Base-by-base conservation (phyloP, 1,284 basidiomycete species). In the Boletus calvinii region DNA sequence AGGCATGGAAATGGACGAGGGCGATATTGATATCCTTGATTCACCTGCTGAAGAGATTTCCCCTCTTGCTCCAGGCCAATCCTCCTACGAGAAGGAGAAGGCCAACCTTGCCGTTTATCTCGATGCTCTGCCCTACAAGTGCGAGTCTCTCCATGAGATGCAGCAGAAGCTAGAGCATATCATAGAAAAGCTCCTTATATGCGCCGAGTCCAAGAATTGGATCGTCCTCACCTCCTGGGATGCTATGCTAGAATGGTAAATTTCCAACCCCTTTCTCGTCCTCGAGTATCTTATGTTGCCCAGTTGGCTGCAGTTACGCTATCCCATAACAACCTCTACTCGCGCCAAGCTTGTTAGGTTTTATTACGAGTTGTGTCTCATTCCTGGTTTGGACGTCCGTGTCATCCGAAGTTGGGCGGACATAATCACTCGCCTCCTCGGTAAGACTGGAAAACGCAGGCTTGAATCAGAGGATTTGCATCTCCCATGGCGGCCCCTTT, bases 301-400 rank as follows among this genome's bases (percentile, higher is more conserved):
- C 45, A 93, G 90, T 68, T 94, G 92, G 91, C 69, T 92, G 45
- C 75, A 86, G 56, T 81, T 92, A 79, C 84, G 84, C 48, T 94
- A 93, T 68, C 91, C 91, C 2, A 82, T 94, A 65, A 71, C 79
- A 42, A 90, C 83, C 50, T 62, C 81, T 36, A 83, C 83, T 26
- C 85, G 93, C 17, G 86, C 87, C n/a, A 84, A 84, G 62, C 81
- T 96, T 41, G 88, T 87, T 15, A 77, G 78, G 20, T 74, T 95
- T 38, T 94, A 92, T 73, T 95, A 91, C 64, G 87, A 86, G 65
- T 68, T 98, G 4, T 97, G 91, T 73, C 97, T 90, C 64, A 75
- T 83, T 62, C 86, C 86, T 12, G 84, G 85, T 26, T 73, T 88
- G 58, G 84, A 86, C 50, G 75, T 81, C 2, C 78, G 80, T 48